A percentile compares a stretch with the other conserved stretches of the same genome.
Evolutionary conservation across 306 rosid genomes (phyloP).

Genomic region (Pueraria montana): DNA sequence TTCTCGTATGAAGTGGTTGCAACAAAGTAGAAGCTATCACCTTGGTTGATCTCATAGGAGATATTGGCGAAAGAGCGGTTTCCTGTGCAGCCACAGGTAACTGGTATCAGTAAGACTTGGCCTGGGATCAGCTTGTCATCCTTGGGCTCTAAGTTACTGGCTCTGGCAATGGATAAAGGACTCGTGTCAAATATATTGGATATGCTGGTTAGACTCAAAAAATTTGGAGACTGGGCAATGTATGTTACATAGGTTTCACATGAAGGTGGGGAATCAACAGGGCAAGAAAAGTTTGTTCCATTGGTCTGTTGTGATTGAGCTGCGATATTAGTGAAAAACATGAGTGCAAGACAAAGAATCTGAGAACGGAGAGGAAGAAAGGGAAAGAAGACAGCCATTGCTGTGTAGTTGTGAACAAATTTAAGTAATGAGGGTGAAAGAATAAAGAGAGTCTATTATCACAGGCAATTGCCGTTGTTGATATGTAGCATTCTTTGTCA

Average conservation of each 20-base stretch:
- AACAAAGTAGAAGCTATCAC: conserved; percentile 62
- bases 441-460: conserved; percentile 3
- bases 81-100: conserved; percentile 73
- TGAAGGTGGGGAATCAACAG: conserved; percentile 55
- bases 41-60: conserved; percentile 57
- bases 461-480: conserved; percentile 9
- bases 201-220: conserved; percentile 58
- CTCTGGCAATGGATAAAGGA: conserved; percentile 65
- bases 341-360: conserved; percentile 46
- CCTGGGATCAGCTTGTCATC: conserved; percentile 45
- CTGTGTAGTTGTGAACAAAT: conserved; percentile 37
- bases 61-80: conserved; percentile 66
- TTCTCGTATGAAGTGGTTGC: conserved; percentile 58
- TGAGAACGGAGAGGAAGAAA: conserved; percentile 43
- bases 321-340: conserved; percentile 46
- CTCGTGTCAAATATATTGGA: conserved; percentile 68
- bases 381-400: conserved; percentile 61
- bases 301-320: conserved; percentile 52
- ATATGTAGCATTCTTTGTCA: conserved; percentile 29
- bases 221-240: conserved; percentile 60
- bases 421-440: conserved; percentile 20
- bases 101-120: conserved; percentile 73
- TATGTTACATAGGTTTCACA: conserved; percentile 79
- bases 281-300: conserved; percentile 66
- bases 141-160: conserved; percentile 62